Conservation (phyloP, 768 basidiomycete species). For the Guyanaporus albipodus region DNA sequence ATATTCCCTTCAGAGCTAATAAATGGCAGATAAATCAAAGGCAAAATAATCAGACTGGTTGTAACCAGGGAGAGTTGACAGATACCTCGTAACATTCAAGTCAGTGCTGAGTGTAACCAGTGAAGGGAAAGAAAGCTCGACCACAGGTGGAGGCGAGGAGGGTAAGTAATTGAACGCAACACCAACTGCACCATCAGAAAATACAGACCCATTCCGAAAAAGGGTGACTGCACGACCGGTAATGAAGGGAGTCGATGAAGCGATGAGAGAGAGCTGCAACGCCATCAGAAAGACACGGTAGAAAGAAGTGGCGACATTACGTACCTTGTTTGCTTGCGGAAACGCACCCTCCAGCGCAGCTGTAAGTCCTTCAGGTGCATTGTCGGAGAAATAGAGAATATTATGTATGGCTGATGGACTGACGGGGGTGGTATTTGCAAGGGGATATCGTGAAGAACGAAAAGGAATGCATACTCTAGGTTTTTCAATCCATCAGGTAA, state of each 20-base stretch:
- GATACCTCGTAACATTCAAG: slow-evolving; percentile 55
- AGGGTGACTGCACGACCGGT: slow-evolving; percentile 73
- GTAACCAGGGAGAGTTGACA: background rate
- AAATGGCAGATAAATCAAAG: background rate
- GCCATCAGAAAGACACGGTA: background rate
- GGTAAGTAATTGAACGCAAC: slow-evolving; percentile 40
- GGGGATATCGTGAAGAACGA: background rate
- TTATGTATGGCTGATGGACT: slow-evolving; percentile 18
- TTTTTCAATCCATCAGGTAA: slow-evolving; percentile 39
- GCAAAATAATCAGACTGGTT: background rate
- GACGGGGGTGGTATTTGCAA: background rate
- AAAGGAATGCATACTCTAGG: slow-evolving; percentile 24
- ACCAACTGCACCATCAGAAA: slow-evolving; percentile 67
- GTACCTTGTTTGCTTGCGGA: slow-evolving; percentile 46
- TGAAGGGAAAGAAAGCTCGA: slow-evolving; percentile 35
- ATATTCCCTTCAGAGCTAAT: slow-evolving; percentile 66
- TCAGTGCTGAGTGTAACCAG: slow-evolving; percentile 40
- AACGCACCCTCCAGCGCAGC: slow-evolving; percentile 40
- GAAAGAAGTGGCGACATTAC: slow-evolving; percentile 14
- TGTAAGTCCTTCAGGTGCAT: slow-evolving; percentile 52
- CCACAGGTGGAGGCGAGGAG: slow-evolving; percentile 6
- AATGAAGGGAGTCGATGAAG: slow-evolving; percentile 74
- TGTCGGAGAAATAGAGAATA: slow-evolving; percentile 56
- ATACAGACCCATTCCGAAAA: slow-evolving; percentile 51
- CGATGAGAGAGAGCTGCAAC: slow-evolving; percentile 61